phyloP scores from a whole-genome alignment of 305 asterid genomes.

The Euphrasia arctica region DNA sequence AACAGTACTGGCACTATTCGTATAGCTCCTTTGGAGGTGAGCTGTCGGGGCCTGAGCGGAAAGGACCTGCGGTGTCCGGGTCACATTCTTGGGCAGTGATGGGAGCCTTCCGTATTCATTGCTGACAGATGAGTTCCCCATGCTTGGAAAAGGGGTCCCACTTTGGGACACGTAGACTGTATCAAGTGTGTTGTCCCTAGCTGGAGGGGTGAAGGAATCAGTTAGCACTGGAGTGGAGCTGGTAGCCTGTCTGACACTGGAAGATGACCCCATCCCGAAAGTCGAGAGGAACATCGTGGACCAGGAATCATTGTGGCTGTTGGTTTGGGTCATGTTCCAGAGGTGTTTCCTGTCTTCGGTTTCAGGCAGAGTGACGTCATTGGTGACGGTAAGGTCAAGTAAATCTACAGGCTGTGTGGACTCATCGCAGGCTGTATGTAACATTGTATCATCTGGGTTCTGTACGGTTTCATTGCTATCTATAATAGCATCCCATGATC shows the following conservation, averaged over 20 bases:
- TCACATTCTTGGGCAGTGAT: conserved; percentile 40
- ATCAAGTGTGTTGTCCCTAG: conserved; percentile 28
- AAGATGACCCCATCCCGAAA: conserved; percentile 31
- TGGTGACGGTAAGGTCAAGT: conserved; percentile 66
- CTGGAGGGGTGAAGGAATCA: conserved; percentile 23
- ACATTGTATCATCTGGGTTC: conserved; percentile 39
- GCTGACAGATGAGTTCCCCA: conserved; percentile 34
- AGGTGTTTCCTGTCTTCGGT: conserved; percentile 47
- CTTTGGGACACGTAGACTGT: conserved; percentile 31
- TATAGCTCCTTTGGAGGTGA: conserved; percentile 38
- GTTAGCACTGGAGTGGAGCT: conserved; percentile 10
- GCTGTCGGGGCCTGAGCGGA: conserved; percentile 49
- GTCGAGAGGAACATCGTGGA: conserved; percentile 49
- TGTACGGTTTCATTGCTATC: conserved; percentile 48
- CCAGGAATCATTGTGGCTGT: conserved; percentile 48
- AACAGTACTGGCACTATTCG: conserved; percentile 29
- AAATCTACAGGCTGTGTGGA: conserved; percentile 38
- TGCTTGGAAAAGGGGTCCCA: conserved; percentile 37
- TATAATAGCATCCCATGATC: conserved; percentile 71
- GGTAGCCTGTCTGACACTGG: conserved; percentile 25
- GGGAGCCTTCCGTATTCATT: conserved; percentile 54
- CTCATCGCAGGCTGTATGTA: conserved; percentile 30
- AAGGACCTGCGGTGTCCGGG: conserved; percentile 71
- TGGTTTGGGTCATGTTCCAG: conserved; percentile 31
- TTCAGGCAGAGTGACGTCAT: conserved; percentile 38